These are phyloP conservation scores for Fomitopsis pinicola DNA, from an alignment of 1,284 basidiomycete species.

Conservation along the genomic window DNA sequence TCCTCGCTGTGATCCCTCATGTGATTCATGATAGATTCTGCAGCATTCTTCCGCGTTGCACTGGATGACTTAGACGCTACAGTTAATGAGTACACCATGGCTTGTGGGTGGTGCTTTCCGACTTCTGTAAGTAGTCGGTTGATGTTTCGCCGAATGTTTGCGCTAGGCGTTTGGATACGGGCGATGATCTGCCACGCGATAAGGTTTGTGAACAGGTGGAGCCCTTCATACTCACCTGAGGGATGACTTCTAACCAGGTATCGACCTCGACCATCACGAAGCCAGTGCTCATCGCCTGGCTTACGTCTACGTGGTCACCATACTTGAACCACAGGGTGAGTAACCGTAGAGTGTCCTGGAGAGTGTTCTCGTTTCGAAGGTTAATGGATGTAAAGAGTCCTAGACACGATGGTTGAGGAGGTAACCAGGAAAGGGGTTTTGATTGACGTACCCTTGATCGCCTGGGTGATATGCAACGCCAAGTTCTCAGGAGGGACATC, in stretches of 20 bases:
- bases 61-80: slow-evolving; percentile 98
- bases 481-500: slow-evolving; percentile 73
- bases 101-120: slow-evolving; percentile 96
- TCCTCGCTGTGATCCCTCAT: slow-evolving; percentile 90
- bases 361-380: slow-evolving; percentile 78
- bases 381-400: slow-evolving; percentile 97
- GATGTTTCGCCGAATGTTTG: slow-evolving; percentile 87
- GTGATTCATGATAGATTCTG: slow-evolving; percentile 85
- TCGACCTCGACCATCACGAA: slow-evolving; percentile 92
- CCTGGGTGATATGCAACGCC: slow-evolving; percentile 87
- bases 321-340: slow-evolving; percentile 99
- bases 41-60: slow-evolving; percentile 77
- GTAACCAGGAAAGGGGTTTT: background rate
- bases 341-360: slow-evolving; percentile 93
- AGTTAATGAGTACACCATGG: slow-evolving; percentile 95
- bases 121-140: slow-evolving; percentile 89
- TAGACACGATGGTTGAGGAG: slow-evolving; percentile 19
- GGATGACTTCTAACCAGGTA: slow-evolving; percentile 98
- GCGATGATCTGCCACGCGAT: slow-evolving; percentile 82
- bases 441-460: slow-evolving; percentile 73
- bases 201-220: background rate
- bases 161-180: slow-evolving; percentile 92
- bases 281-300: slow-evolving; percentile 85
- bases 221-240: slow-evolving; percentile 59
- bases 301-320: slow-evolving; percentile 89